phyloP scores from a whole-genome alignment of 176 grass and related monocot species.

The Leersia perrieri region DNA sequence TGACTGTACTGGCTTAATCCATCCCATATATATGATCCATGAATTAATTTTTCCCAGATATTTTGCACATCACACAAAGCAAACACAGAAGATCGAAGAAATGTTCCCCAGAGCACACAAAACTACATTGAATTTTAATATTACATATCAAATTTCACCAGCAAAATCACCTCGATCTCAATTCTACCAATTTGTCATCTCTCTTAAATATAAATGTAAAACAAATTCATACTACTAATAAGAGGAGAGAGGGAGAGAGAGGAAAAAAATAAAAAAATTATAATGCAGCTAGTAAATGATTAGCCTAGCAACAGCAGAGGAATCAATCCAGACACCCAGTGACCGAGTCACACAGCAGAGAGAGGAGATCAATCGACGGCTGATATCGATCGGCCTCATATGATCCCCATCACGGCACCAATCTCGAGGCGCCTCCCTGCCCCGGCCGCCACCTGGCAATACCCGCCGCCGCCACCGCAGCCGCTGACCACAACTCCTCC shows the following conservation, averaged over 20 bases:
- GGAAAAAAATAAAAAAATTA: no score
- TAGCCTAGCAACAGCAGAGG: neutral
- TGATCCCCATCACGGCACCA: constrained; percentile 32
- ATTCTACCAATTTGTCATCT: neutral
- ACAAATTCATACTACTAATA: neutral
- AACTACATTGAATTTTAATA: neutral
- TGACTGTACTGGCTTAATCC: neutral
- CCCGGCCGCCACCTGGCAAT: constrained; percentile 15
- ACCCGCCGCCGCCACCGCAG: neutral
- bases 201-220: neutral
- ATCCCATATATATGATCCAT: neutral
- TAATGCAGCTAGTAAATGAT: neutral
- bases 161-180: neutral
- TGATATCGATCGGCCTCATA: neutral
- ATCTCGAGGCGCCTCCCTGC: constrained; percentile 11
- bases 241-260: neutral
- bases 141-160: no score
- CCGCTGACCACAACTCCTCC: neutral
- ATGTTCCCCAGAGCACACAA: neutral
- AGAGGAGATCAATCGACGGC: no score
- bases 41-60: neutral
- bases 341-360: no score
- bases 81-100: neutral
- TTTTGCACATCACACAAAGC: neutral
- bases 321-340: no score